phyloP scores from a whole-genome alignment of 2,329 filamentous ascomycete species.

The Bipolaris sorokiniana region DNA sequence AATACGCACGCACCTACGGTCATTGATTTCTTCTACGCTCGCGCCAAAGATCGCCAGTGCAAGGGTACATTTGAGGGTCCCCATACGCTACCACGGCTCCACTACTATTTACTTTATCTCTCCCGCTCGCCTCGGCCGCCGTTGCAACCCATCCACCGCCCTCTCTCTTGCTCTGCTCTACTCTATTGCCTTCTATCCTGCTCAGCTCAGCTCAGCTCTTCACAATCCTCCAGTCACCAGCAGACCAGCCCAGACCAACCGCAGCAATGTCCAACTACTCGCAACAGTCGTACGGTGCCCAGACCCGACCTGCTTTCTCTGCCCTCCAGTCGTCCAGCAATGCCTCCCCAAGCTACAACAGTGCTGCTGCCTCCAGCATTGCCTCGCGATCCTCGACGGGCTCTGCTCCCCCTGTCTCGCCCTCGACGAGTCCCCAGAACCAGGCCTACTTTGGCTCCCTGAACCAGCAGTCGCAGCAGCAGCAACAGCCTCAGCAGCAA shows the following conservation, averaged over 20 bases:
- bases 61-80: conserved; percentile 23
- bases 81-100: conserved; percentile 28
- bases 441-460: conserved; percentile 43
- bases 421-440: conserved; percentile 42
- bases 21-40: conserved; percentile 18
- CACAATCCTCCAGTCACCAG: not conserved
- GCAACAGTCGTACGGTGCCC: conserved; percentile 27
- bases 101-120: conserved; percentile 26
- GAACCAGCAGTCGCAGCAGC: conserved; percentile 35
- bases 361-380: conserved; percentile 51
- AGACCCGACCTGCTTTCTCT: conserved; percentile 44
- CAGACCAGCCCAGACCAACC: not conserved
- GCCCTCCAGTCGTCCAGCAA: conserved; percentile 43
- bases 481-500: conserved; percentile 37
- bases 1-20: not conserved
- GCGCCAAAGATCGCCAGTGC: conserved; percentile 17
- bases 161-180: conserved; percentile 2
- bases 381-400: conserved; percentile 43
- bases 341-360: conserved; percentile 49
- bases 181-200: not conserved
- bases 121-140: conserved; percentile 16
- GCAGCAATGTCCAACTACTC: conserved; percentile 28
- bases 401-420: conserved; percentile 43
- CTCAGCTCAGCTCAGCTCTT: not conserved
- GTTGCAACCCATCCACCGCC: conserved; percentile 1